Evolutionary conservation across 1,284 basidiomycete genomes (phyloP).

Genomic region (Pseudozyma hubeiensis): DNA sequence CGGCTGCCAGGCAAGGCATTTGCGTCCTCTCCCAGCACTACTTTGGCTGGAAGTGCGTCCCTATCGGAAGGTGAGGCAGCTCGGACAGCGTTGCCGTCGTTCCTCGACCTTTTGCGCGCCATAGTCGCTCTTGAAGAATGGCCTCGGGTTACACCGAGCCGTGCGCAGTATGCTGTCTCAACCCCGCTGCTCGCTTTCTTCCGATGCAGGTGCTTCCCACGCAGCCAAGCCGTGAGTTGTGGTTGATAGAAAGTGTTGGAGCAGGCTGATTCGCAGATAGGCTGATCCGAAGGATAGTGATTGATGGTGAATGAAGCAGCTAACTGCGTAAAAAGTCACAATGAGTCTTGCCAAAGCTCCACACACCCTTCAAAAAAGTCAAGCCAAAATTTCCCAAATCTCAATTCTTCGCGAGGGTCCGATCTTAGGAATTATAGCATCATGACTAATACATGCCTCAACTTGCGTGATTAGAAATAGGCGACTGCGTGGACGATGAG

Average conservation of each 20-base stretch:
- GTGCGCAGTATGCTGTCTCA: too few relatives aligned
- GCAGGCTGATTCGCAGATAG: background rate
- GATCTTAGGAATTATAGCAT: conserved; percentile 7
- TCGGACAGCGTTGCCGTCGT: conserved; percentile 10
- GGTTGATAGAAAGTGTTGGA: background rate
- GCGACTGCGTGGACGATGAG: too few relatives aligned
- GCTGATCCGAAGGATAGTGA: background rate
- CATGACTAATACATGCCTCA: conserved; percentile 6
- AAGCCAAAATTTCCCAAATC: conserved; percentile 23
- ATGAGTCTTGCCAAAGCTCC: too few relatives aligned
- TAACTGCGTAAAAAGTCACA: background rate
- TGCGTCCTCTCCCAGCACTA: conserved; percentile 26
- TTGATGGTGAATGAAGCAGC: background rate
- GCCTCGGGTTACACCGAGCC: too few relatives aligned
- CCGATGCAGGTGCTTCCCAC: too few relatives aligned
- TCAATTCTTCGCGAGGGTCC: background rate
- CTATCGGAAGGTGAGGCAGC: background rate
- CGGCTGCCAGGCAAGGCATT: conserved; percentile 29
- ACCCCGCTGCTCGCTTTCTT: too few relatives aligned
- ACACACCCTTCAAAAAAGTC: conserved; percentile 1
- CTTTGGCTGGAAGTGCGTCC: background rate
- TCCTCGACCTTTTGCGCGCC: conserved; percentile 42
- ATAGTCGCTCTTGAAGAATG: conserved; percentile 9
- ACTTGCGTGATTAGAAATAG: too few relatives aligned
- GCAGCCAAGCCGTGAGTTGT: background rate